Evolutionary conservation across 805 yeast genomes (phyloP).

Genomic region (Candida adriatica): DNA sequence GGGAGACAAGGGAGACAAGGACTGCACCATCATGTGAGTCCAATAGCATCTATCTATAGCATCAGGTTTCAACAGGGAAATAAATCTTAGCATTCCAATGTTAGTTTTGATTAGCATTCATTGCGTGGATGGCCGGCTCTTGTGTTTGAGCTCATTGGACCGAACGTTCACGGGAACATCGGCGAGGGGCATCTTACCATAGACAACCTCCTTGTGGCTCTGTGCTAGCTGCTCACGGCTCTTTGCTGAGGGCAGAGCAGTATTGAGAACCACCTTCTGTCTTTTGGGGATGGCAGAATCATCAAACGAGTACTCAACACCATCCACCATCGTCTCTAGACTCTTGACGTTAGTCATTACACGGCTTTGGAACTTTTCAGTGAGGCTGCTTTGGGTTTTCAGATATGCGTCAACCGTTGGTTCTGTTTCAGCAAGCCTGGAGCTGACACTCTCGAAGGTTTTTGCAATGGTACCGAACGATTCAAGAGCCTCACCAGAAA

Average conservation of each 20-base stretch:
- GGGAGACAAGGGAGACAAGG: slow-evolving; percentile 14
- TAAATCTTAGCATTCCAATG: neutral
- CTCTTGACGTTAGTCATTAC: slow-evolving; percentile 3
- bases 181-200: neutral
- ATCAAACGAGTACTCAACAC: slow-evolving; percentile 8
- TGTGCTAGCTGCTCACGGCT: slow-evolving; percentile 13
- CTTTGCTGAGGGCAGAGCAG: slow-evolving; percentile 8
- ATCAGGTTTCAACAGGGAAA: neutral
- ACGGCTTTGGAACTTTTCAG: slow-evolving; percentile 5
- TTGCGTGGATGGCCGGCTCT: neutral
- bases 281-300: slow-evolving; percentile 15
- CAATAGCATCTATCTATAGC: no score
- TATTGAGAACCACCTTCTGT: slow-evolving; percentile 10
- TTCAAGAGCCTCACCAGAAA: slow-evolving; percentile 10
- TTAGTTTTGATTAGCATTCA: neutral
- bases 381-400: slow-evolving; percentile 4
- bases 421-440: slow-evolving; percentile 9
- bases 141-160: slow-evolving; percentile 2
- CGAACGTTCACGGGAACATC: slow-evolving; percentile 1
- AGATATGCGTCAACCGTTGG: slow-evolving; percentile 16
- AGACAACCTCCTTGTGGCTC: slow-evolving; percentile 1
- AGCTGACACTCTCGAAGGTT: slow-evolving; percentile 8
- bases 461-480: slow-evolving; percentile 11
- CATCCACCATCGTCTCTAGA: slow-evolving; percentile 4
- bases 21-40: slow-evolving; percentile 19